Evolutionary conservation across 1,139 yeast species (phyloP).

Genomic region (Sugiyamaella neomexicana): DNA sequence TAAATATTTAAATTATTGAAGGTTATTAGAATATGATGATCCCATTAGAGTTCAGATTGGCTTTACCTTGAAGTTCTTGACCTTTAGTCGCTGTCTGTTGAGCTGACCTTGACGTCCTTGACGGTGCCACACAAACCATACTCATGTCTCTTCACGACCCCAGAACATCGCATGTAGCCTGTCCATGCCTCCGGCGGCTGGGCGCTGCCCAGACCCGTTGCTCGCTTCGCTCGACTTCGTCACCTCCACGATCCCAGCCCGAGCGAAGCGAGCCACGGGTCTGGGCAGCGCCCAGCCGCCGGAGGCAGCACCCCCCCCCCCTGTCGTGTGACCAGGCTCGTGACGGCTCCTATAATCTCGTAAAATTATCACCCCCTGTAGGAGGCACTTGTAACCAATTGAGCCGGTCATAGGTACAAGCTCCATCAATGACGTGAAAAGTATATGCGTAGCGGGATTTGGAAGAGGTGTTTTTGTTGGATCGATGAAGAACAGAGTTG

Average conservation of each 20-base stretch:
- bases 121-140: no score
- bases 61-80: no score
- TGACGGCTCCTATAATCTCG: slow-evolving; percentile 36
- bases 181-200: no score
- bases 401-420: slow-evolving; percentile 54
- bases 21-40: no score
- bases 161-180: no score
- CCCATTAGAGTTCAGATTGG: no score
- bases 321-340: no score
- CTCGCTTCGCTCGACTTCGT: neutral
- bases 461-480: slow-evolving; percentile 57
- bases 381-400: slow-evolving; percentile 83
- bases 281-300: neutral
- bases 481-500: slow-evolving; percentile 69
- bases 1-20: no score
- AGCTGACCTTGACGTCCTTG: no score
- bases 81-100: no score
- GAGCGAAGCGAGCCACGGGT: neutral
- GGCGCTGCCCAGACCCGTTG: neutral
- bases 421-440: slow-evolving; percentile 75
- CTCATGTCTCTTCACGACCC: no score
- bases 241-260: no score
- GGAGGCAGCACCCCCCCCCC: neutral
- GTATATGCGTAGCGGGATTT: slow-evolving; percentile 74
- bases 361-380: slow-evolving; percentile 61